These are phyloP conservation scores for Colletotrichum salicis DNA, from an alignment of 2,329 filamentous ascomycete species.

Conservation along the genomic window DNA sequence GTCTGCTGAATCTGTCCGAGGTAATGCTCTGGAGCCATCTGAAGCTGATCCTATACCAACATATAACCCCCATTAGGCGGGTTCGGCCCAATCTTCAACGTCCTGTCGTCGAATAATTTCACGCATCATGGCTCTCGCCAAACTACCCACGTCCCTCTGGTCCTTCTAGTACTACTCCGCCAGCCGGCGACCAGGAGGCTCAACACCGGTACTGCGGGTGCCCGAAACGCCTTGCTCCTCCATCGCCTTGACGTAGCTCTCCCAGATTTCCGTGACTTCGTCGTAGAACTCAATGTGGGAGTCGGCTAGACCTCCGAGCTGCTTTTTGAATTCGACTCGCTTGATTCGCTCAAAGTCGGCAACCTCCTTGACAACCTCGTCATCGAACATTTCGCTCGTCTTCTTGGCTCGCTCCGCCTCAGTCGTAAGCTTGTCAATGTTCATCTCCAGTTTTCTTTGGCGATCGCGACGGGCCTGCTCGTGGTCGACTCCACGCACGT, in stretches of 20 bases:
- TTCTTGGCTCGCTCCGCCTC: constrained; percentile 90
- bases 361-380: constrained; percentile 94
- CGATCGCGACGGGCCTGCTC: constrained; percentile 90
- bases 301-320: constrained; percentile 84
- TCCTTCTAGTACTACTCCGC: constrained; percentile 9
- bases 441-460: constrained; percentile 87
- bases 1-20: constrained; percentile 1
- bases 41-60: constrained; percentile 15
- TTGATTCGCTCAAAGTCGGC: constrained; percentile 97
- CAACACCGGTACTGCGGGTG: constrained; percentile 26
- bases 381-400: constrained; percentile 91
- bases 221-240: constrained; percentile 68
- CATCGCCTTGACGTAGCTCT: constrained; percentile 89
- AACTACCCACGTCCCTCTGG: neutral
- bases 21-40: constrained; percentile 1
- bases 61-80: constrained; percentile 5
- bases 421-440: constrained; percentile 89
- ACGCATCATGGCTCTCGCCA: neutral
- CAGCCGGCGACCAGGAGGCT: constrained; percentile 33
- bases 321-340: constrained; percentile 87
- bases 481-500: constrained; percentile 95
- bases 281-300: constrained; percentile 90
- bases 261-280: constrained; percentile 84
- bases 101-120: neutral
- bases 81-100: neutral